Evolutionary conservation across 23 red algal species (phyloP), one percentile per base, ranked within the genome.

Genomic region (Gracilariopsis chorda): DNA sequence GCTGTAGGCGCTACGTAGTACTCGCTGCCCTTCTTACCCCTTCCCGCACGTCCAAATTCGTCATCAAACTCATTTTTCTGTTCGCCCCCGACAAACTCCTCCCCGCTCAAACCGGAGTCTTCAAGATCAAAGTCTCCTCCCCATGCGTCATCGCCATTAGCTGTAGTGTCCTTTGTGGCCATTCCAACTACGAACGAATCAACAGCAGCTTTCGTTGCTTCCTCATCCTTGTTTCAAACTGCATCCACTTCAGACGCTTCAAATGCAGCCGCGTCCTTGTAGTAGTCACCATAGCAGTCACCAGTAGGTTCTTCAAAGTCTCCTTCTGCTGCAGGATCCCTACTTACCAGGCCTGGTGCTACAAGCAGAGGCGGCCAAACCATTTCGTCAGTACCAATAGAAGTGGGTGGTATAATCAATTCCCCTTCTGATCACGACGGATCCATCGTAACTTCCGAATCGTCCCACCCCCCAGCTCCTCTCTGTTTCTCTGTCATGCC

Each of bases 261-360:
- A 91, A 92, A 87, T 75, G 89, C 77, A 25, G 91, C 85, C 27
- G 95, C 91, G 42, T 94, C 95, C 48, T 98, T 91, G 78, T 98
- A 94, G 84, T 91, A 94, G 29, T 98, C 95, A 25, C 80, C 77
- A 40, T 58, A n/a, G n/a, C n/a, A n/a, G n/a, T n/a, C n/a, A n/a
- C n/a, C n/a, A 37, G 67, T 62, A 9, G 87, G 75, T 64, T 90
- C 91, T 45, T 94, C 92, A 94, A 90, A 90, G 19, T 84, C 82
- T 29, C 76, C 83, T 44, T 81, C 60, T 3, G 91, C 91, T 42
- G 80, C 83, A 24, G 95, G 91, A 70, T 92, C 88, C 24, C 87
- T 55, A 42, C 68, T 76, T 72, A 94, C 90, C 34, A 94, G 25
- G 20, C 85, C 84, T 17, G 76, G 84, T 63, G 92, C 39, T 9